Evolutionary conservation across 2,329 filamentous ascomycete species (phyloP), one percentile per base, ranked within the genome.

Genomic region (Trichoderma citrinoviride): DNA sequence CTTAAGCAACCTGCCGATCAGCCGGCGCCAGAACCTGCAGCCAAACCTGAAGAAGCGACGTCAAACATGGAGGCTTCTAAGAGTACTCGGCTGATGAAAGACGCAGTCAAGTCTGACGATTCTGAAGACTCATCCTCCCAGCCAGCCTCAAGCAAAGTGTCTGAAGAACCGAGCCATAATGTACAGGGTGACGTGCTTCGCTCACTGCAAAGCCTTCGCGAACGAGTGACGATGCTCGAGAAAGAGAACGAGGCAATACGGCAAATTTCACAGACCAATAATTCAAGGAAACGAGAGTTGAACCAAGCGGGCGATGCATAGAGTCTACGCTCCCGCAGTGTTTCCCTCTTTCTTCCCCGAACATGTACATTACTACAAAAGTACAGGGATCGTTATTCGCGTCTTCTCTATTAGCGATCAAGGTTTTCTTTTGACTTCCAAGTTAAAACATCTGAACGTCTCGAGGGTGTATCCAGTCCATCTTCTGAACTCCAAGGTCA

Each of bases 201-300:
- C 33, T 61, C 57, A 41, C 46, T 61, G 12, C 57, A 61, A 15
- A 61, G 57, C 46, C 57, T 61, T 3, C 46, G 57, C 5, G 57
- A 61, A 21, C 41, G 46, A 12, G 57, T 61, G 3, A 61, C 3
- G 10, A 61, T n/a, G 17, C 57, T 61, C n/a, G 57, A 61, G 57
- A 61, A 27, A 8, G 57, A 61, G 52, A 52, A 61, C 40, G 57
- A 61, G 1, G 57, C 57, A 2, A 19, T 43, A 7, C 46, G 57
- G 8, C 46, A 40, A 1, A 29, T 17, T 3, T 52, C 57, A 17
- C 21, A 33, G n/a, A 14, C 33, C 15, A 61, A 43, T 8, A 61
- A 61, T 21, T n/a, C 57, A 19, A 61, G 47, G 46, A 61, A 61
- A 7, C 57, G 57, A 33, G 57, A 41, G 21, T 41, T 6, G n/a